phyloP scores from a whole-genome alignment of 225 moss, liverwort and hornwort genomes.

The Asterella californica region DNA sequence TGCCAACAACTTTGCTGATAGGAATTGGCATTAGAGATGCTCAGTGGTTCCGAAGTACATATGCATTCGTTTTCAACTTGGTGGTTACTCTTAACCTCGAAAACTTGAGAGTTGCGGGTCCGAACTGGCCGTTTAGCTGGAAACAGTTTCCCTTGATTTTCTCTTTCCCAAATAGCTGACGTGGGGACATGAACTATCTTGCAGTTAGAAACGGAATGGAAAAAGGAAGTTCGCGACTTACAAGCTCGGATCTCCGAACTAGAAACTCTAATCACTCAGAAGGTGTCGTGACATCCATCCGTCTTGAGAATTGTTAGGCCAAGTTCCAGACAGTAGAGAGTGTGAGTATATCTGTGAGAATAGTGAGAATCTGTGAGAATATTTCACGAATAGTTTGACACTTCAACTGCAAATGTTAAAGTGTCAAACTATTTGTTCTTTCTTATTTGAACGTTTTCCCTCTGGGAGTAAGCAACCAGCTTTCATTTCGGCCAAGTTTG shows the following conservation, averaged over 20 bases:
- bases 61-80: not conserved
- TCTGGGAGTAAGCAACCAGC: not conserved
- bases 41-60: not conserved
- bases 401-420: no score
- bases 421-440: not conserved
- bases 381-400: no score
- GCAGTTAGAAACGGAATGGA: conserved; percentile 38
- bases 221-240: conserved; percentile 24
- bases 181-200: not conserved
- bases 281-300: conserved; percentile 22
- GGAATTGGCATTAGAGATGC: not conserved
- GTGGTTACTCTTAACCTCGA: not conserved
- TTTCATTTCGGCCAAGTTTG: not conserved
- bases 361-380: no score
- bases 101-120: not conserved
- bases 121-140: not conserved
- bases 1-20: not conserved
- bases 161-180: not conserved
- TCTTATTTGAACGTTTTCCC: not conserved
- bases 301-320: not conserved
- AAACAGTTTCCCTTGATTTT: no score
- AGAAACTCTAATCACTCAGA: conserved; percentile 14
- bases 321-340: not conserved
- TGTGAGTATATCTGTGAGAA: not conserved
- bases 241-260: conserved; percentile 17